phyloP scores from a whole-genome alignment of 1,139 yeast species.

The Blastobotrys persicus region DNA sequence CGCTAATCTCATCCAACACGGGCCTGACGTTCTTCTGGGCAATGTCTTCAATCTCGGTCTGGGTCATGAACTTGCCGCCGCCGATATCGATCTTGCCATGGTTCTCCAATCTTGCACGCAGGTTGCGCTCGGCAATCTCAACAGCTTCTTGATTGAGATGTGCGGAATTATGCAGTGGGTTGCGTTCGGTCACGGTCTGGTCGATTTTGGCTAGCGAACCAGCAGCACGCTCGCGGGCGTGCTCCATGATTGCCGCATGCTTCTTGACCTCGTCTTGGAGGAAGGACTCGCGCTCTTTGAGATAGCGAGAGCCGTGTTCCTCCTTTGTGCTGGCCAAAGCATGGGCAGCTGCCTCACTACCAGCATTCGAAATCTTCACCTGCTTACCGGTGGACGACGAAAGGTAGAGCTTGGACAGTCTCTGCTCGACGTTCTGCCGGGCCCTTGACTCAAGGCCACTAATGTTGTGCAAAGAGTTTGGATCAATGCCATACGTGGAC shows the following conservation, averaged over 20 bases:
- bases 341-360: conserved; percentile 22
- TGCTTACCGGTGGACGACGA: conserved; percentile 22
- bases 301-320: conserved; percentile 19
- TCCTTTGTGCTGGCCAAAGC: conserved; percentile 16
- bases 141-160: conserved; percentile 46
- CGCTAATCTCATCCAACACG: conserved; percentile 70
- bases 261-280: conserved; percentile 24
- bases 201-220: conserved; percentile 39
- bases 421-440: conserved; percentile 34
- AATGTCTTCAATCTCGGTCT: conserved; percentile 71
- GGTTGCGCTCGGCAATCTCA: conserved; percentile 65
- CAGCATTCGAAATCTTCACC: conserved; percentile 19
- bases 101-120: conserved; percentile 52
- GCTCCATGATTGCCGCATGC: conserved; percentile 18
- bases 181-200: conserved; percentile 38
- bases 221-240: conserved; percentile 39
- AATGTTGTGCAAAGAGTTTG: conserved; percentile 21
- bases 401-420: conserved; percentile 32
- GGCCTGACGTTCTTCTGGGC: conserved; percentile 85
- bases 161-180: conserved; percentile 35
- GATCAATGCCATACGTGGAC: conserved; percentile 7
- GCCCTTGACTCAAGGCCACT: conserved; percentile 35
- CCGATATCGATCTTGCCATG: conserved; percentile 74
- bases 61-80: conserved; percentile 81
- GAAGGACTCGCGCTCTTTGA: conserved; percentile 36